Conservation (phyloP, 169 alveolate species). For the Plasmodium gallinaceum region DNA sequence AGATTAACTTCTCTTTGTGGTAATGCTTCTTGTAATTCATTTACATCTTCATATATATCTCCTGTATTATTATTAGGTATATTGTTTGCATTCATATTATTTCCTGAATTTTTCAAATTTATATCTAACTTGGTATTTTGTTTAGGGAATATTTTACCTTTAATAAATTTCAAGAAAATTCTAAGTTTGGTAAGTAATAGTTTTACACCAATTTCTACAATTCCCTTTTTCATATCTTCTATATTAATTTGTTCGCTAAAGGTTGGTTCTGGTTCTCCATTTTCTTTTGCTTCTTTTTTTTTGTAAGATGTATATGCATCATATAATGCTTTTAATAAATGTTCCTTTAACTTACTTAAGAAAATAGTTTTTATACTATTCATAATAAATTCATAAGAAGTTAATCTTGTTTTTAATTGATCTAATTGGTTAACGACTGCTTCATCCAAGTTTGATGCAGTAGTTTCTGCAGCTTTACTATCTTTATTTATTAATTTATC, state of each 20-base stretch:
- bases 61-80: neutral
- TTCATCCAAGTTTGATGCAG: neutral
- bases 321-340: constrained; percentile 20
- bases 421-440: neutral
- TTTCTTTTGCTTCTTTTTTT: constrained; percentile 32
- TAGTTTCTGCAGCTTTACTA: neutral
- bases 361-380: neutral
- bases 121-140: neutral
- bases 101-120: neutral
- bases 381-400: constrained; percentile 29
- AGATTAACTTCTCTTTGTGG: constrained; percentile 8
- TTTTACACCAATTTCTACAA: constrained; percentile 38
- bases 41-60: neutral
- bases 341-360: constrained; percentile 24
- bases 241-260: constrained; percentile 6
- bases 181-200: constrained; percentile 19
- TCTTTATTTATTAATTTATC: constrained; percentile 6
- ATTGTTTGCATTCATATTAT: neutral
- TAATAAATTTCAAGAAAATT: constrained; percentile 6
- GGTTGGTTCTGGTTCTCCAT: neutral
- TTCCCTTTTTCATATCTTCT: constrained; percentile 52
- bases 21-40: neutral
- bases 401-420: constrained; percentile 8
- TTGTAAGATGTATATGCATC: constrained; percentile 31
- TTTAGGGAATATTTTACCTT: constrained; percentile 24